phyloP scores from a whole-genome alignment of 371 early-diverging fungal species.

The Apophysomyces trapeziformis region DNA sequence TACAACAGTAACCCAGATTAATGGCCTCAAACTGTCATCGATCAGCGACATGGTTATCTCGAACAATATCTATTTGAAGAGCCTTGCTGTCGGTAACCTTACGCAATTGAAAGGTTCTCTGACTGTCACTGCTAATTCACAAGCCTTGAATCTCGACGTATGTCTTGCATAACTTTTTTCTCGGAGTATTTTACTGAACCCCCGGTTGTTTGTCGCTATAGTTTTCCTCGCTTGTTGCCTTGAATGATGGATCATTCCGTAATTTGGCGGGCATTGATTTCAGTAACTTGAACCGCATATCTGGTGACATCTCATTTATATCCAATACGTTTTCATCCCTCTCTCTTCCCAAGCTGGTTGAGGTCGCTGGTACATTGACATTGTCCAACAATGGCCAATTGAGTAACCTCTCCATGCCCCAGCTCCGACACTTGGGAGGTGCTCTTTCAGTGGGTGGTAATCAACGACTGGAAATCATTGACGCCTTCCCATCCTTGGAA shows the following conservation, averaged over 20 bases:
- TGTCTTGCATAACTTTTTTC: slow-evolving; percentile 15
- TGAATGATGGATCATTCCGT: slow-evolving; percentile 47
- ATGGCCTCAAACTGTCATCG: slow-evolving; percentile 43
- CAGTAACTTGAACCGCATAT: slow-evolving; percentile 34
- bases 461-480: slow-evolving; percentile 32
- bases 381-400: slow-evolving; percentile 50
- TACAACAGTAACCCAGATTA: slow-evolving; percentile 46
- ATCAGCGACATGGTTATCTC: slow-evolving; percentile 42
- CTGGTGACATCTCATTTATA: slow-evolving; percentile 51
- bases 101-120: slow-evolving; percentile 34
- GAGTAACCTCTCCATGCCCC: slow-evolving; percentile 43
- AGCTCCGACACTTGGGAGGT: slow-evolving; percentile 52
- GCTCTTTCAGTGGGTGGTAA: slow-evolving; percentile 56
- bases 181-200: slow-evolving; percentile 20
- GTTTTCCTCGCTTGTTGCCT: slow-evolving; percentile 28
- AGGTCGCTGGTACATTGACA: slow-evolving; percentile 51
- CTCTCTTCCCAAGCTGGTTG: slow-evolving; percentile 32
- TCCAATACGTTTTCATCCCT: slow-evolving; percentile 48
- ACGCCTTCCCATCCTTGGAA: slow-evolving; percentile 44
- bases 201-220: slow-evolving; percentile 20
- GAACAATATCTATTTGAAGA: slow-evolving; percentile 55
- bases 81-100: slow-evolving; percentile 38
- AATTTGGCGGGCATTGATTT: slow-evolving; percentile 42
- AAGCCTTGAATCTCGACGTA: slow-evolving; percentile 36
- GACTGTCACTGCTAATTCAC: slow-evolving; percentile 52